A percentile compares a stretch with the other conserved stretches of the same genome.
Conservation (phyloP, 1,139 yeast genomes). For the Dujonia santamariae region DNA sequence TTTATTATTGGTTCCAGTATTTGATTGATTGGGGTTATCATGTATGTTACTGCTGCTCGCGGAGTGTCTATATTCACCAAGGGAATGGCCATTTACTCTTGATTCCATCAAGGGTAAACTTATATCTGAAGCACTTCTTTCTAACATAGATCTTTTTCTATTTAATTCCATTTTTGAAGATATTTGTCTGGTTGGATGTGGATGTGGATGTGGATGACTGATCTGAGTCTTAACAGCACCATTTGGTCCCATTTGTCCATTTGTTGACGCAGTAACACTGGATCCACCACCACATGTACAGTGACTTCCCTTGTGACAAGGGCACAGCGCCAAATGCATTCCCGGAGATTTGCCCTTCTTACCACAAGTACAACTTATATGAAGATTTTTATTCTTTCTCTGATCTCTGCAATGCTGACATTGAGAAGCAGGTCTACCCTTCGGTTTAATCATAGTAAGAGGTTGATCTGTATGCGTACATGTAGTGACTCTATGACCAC, state of each 20-base stretch:
- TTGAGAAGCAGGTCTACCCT: constrained; percentile 93
- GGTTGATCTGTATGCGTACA: constrained; percentile 93
- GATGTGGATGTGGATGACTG: too few species aligned
- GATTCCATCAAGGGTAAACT: constrained; percentile 7
- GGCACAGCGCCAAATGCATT: constrained; percentile 49
- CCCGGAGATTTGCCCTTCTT: constrained; percentile 48
- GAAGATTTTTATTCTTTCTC: constrained; percentile 66
- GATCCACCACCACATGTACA: constrained; percentile 55
- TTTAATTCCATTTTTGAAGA: constrained; percentile 6
- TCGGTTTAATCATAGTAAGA: constrained; percentile 87
- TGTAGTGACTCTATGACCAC: constrained; percentile 94
- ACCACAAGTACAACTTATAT: constrained; percentile 74
- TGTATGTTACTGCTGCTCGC: background rate
- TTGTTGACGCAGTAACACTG: constrained; percentile 12
- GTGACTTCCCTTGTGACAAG: constrained; percentile 50
- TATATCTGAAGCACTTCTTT: constrained; percentile 7
- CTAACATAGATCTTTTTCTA: constrained; percentile 6
- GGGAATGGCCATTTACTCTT: background rate
- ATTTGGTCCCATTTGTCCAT: constrained; percentile 5
- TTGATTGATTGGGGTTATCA: background rate
- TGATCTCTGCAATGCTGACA: constrained; percentile 85
- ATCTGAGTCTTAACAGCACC: too few species aligned
- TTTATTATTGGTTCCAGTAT: background rate
- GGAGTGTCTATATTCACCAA: background rate
- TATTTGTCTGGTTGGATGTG: background rate